These are phyloP conservation scores for Tuber aestivum DNA, from an alignment of 495 filamentous ascomycete species.

Conservation along the genomic window DNA sequence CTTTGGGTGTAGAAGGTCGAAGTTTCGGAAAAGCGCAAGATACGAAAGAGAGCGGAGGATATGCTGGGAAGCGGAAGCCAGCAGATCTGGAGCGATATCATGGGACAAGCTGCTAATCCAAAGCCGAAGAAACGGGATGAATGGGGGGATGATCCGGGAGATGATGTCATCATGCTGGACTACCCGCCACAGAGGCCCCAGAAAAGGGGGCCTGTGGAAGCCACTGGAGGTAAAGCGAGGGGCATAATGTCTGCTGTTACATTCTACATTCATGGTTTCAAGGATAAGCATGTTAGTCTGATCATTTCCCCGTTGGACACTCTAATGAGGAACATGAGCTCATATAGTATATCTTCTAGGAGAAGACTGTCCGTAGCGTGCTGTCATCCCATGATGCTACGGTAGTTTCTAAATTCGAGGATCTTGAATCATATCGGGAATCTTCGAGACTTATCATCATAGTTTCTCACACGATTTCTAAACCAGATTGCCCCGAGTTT, in stretches of 20 bases:
- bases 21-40: conserved; percentile 55
- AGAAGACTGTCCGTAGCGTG: conserved; percentile 47
- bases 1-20: not conserved
- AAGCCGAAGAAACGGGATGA: conserved; percentile 44
- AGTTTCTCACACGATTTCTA: conserved; percentile 51
- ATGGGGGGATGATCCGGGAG: conserved; percentile 43
- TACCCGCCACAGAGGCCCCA: not conserved
- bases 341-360: conserved; percentile 15
- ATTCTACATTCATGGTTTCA: conserved; percentile 35
- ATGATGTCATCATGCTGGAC: conserved; percentile 12
- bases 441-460: conserved; percentile 50
- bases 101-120: conserved; percentile 49
- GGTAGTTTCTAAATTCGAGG: conserved; percentile 47
- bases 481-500: conserved; percentile 46
- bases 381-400: conserved; percentile 53
- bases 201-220: not conserved
- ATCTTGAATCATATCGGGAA: conserved; percentile 28
- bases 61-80: conserved; percentile 72
- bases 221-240: conserved; percentile 2
- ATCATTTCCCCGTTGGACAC: not conserved
- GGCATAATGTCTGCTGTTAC: conserved; percentile 22
- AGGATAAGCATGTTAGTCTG: conserved; percentile 31
- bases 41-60: conserved; percentile 73
- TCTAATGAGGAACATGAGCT: not conserved
- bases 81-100: conserved; percentile 81